Base-by-base conservation (phyloP, 345 rosid species). In the Heritiera littoralis region DNA sequence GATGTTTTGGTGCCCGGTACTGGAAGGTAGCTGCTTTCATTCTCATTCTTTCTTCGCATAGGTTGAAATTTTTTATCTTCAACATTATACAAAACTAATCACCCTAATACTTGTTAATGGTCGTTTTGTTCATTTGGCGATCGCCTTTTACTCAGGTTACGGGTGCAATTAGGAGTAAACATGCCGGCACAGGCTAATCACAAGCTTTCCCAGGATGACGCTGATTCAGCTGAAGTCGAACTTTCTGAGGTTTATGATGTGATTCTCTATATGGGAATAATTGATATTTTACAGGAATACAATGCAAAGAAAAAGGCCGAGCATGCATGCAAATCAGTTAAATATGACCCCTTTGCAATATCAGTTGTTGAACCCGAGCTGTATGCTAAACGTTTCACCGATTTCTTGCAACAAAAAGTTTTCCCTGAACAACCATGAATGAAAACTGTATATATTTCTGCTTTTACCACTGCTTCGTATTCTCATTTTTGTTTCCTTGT, bases 171-270 rank as follows among this genome's bases (percentile, higher is more conserved):
- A 78, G 99, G 99, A 77, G 99, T 92, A 71, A 92, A 95, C 90
- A 93, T 95, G 99, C 99, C 98, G 1, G 96, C 99, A 7, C 93
- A 92, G 81, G 99, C 97, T 46, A 90, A 82, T 63, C 92, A 72
- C 71, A 91, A 88, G 86, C 84, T 93, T 79, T 75, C 8, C 40
- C 85, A 85, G 67, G 88, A 86, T 41, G 86, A 85, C 78, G 83
- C 81, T 3, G 90, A 88, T 71, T 83, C 94, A 0, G 59, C 85
- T 0, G 97, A 91, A 72, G 88, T 89, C 7, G 98, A 93, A 83
- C 93, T 89, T 46, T 91, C 92, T 63, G 94, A 92, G 90, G 90
- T 95, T 32, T 92, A 90, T 48, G 97, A 95, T 66, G 98, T 95
- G 35, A 97, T 95, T 74, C 90, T 95, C 40, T 95, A 90, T 86